Conservation (phyloP, 2,329 filamentous ascomycete species). For the Fusarium sp. region DNA sequence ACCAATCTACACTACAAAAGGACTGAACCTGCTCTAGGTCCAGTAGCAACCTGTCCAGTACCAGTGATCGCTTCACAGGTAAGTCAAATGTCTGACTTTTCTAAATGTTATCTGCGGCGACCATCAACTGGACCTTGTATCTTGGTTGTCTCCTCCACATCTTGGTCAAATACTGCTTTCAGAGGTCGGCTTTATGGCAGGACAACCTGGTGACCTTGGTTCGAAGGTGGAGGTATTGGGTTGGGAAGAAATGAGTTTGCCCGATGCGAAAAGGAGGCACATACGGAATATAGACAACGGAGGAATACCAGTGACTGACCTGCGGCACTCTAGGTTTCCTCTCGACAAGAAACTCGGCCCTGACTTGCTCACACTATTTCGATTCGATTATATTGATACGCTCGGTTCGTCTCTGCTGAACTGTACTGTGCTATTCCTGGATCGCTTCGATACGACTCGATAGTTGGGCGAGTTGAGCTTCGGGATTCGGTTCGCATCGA, state of each 20-base stretch:
- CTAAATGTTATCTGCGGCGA: background rate
- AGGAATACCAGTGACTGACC: conserved; percentile 26
- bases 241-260: conserved; percentile 11
- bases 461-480: conserved; percentile 20
- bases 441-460: conserved; percentile 22
- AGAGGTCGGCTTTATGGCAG: background rate
- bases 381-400: conserved; percentile 8
- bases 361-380: conserved; percentile 16
- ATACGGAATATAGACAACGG: conserved; percentile 5
- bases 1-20: background rate
- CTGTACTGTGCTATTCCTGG: background rate
- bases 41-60: background rate
- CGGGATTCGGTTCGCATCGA: conserved; percentile 36
- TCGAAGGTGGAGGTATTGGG: background rate
- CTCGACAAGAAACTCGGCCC: conserved; percentile 13
- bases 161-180: background rate
- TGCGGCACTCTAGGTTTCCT: conserved; percentile 20
- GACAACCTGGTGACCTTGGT: background rate
- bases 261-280: conserved; percentile 12
- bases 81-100: conserved; percentile 7
- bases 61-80: background rate
- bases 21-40: background rate
- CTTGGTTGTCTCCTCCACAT: background rate
- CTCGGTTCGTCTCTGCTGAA: conserved; percentile 4
- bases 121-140: background rate